Base-by-base conservation (phyloP, 345 rosid species). In the Gossypioides kirkii region DNA sequence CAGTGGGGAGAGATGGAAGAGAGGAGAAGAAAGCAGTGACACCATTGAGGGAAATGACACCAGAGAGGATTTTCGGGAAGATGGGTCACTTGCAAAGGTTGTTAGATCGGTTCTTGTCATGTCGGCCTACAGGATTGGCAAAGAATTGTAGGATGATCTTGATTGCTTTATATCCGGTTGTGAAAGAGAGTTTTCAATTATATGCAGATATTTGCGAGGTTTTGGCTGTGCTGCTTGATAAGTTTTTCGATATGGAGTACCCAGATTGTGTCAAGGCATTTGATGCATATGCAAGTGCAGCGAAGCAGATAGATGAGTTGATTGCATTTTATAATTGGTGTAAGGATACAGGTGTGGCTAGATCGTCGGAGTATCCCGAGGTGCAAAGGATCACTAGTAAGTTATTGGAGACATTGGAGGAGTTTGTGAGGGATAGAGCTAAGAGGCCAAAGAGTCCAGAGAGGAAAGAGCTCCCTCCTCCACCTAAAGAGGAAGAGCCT, bases 311-410 rank as follows among this genome's bases (percentile, higher is more conserved):
- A 13, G 97, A 89, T 69, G 98, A 94, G 86, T 81, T 94, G 43
- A 84, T 88, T 73, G 76, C 83, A 2, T 86, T 92, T 76, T 92
- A 90, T 76, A 82, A 78, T 53, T 92, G 96, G 98, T 88, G 92
- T 54, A 94, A 92, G 78, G 92, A 88, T 12, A 83, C 80, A 0
- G 98, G 98, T 1, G 86, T 94, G 63, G 92, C 90, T 1, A 85
- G 98, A 73, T 87, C 98, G 0, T 85, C 98, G 0, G 98, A 94
- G 79, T 94, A 94, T 71, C 98, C 98, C 1, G 98, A 94, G 75
- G 90, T 94, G 64, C 97, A 92, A 82, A 92, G 85, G 82, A 89
- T 94, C 73, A 89, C 98, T 0, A 78, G 87, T 42, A 92, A 92
- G 72, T 78, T 91, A 72, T 73, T 94, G 79, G 95, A 90, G 80